These are phyloP conservation scores for Aspergillus oerlinghausenensis DNA, from an alignment of 2,329 filamentous ascomycete species.

Conservation along the genomic window DNA sequence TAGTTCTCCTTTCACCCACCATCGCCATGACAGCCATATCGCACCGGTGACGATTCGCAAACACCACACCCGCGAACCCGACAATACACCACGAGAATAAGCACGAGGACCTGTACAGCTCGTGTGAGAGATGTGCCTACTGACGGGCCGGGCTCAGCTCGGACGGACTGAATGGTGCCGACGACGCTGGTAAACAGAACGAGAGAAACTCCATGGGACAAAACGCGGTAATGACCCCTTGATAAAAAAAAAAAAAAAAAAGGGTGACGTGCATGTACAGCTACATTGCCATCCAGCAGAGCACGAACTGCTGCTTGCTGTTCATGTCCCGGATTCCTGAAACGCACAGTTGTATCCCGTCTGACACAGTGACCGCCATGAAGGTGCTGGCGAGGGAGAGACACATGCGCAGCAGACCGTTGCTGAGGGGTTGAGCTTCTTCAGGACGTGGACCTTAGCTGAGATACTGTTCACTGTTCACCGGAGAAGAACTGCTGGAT, in stretches of 20 bases:
- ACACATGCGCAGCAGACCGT: slow-evolving; percentile 3
- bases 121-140: slow-evolving; percentile 38
- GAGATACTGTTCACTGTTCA: slow-evolving; percentile 42
- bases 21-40: too few relatives aligned
- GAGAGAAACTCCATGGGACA: too few relatives aligned
- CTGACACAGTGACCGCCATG: slow-evolving; percentile 3
- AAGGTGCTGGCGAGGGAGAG: slow-evolving; percentile 7
- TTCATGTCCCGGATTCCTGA: too few relatives aligned
- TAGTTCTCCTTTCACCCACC: too few relatives aligned
- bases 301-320: too few relatives aligned
- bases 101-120: slow-evolving; percentile 32
- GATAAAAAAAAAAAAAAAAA: too few relatives aligned
- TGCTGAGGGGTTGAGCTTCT: not conserved
- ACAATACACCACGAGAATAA: slow-evolving; percentile 32
- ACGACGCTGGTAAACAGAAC: slow-evolving; percentile 31
- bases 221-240: too few relatives aligned
- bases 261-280: too few relatives aligned
- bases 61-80: not conserved
- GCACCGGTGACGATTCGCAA: too few relatives aligned
- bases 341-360: slow-evolving; percentile 1
- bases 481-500: slow-evolving; percentile 43
- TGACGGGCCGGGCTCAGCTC: slow-evolving; percentile 34
- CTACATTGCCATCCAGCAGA: too few relatives aligned
- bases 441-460: slow-evolving; percentile 19
- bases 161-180: slow-evolving; percentile 36